These are phyloP conservation scores for Ambrosia hybrid DNA, from an alignment of 140 eudicot species.

Conservation along the genomic window DNA sequence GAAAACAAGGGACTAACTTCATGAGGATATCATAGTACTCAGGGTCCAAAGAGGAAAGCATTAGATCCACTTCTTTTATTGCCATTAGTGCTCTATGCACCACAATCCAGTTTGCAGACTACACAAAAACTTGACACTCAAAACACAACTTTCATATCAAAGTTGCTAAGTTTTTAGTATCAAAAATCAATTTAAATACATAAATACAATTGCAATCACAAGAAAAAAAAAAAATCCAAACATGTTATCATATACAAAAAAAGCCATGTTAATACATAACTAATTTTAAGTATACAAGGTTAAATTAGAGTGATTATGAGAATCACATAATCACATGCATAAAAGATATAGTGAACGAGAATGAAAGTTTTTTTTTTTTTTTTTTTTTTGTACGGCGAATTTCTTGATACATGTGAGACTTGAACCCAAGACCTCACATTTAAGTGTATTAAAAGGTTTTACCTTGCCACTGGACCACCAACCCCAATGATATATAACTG, in stretches of 20 bases:
- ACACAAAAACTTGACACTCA: slow-evolving; percentile 14
- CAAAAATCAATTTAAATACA: not conserved
- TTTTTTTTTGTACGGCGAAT: no score
- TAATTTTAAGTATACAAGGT: not conserved
- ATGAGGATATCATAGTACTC: slow-evolving; percentile 93
- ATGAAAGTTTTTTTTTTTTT: no score
- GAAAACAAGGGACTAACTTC: slow-evolving; percentile 58
- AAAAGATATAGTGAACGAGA: not conserved
- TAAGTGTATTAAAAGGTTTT: no score
- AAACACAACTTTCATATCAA: slow-evolving; percentile 2
- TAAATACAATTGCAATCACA: not conserved
- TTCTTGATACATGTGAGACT: no score
- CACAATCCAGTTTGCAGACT: slow-evolving; percentile 97
- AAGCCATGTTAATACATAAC: no score
- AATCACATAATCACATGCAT: not conserved
- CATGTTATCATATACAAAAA: not conserved
- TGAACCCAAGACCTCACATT: no score
- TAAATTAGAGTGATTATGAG: not conserved
- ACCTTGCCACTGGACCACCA: no score
- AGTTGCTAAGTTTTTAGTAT: not conserved
- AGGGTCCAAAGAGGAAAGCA: slow-evolving; percentile 80
- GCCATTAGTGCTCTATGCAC: slow-evolving; percentile 97
- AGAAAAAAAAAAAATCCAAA: not conserved
- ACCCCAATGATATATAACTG: no score
- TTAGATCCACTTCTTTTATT: slow-evolving; percentile 75